Base-by-base conservation (phyloP, 768 basidiomycete species). In the Mycena belliarum region DNA sequence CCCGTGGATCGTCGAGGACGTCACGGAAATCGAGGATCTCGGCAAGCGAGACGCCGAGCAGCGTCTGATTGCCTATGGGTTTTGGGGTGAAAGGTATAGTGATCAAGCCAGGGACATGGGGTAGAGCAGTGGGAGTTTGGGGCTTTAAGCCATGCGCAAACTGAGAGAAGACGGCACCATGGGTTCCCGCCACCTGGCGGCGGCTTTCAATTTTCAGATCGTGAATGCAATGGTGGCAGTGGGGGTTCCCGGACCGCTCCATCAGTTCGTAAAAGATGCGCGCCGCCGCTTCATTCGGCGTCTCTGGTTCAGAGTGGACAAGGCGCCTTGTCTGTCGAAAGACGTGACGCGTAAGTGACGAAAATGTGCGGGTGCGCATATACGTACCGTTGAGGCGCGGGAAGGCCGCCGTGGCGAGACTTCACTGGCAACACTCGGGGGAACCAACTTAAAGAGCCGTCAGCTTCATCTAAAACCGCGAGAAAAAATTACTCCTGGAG, bases 61-160 rank as follows among this genome's bases (percentile, higher is more conserved):
- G 23, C 18, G 49, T 14, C 21, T 58, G 57, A 26, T 41, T 41
- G n/a, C n/a, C 26, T 12, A 56, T 4, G n/a, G 50, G 21, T 37
- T 63, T 63, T 12, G 57, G 61, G 7, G 46, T 53, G 42, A 63
- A 63, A 21, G 61, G 61, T n/a, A 63, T 59, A n/a, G n/a, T 63
- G 16, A 59, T 52, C 32, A 63, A 28, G 2, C 54, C 50, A 14
- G 51, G 43, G 1, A 52, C 6, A 4, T 40, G 25, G 21, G 61
- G 61, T 6, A 59, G 57, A 15, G 37, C 2, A 16, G 57, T 55
- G 18, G 61, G 53, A 26, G 37, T 44, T 45, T 63, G 61, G 1
- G 61, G 54, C n/a, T 55, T 58, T 4, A 49, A 15, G 1, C 61
- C 61, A 24, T 63, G 61, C 0, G 61, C 61, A 33, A 43, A 63